phyloP scores from a whole-genome alignment of 441 rosid species.

The Viola pubescens region DNA sequence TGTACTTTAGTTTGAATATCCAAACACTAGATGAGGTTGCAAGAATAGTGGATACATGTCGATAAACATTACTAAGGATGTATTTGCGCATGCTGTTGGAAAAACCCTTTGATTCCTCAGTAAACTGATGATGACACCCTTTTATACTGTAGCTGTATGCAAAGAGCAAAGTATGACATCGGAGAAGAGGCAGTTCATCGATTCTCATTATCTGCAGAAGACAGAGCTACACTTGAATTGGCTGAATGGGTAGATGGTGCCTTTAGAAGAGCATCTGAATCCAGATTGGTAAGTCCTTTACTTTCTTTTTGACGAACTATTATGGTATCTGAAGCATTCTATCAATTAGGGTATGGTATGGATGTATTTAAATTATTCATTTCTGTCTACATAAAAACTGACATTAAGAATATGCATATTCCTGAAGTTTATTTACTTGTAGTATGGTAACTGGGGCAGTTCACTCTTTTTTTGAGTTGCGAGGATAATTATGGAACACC shows the following conservation, averaged over 20 bases:
- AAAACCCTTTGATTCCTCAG: neutral
- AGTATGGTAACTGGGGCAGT: no score
- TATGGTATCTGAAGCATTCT: neutral
- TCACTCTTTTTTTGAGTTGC: no score
- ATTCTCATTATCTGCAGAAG: conserved; percentile 94
- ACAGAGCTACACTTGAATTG: conserved; percentile 94
- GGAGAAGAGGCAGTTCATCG: conserved; percentile 97
- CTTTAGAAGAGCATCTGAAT: conserved; percentile 68
- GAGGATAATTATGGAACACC: no score
- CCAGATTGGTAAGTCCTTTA: conserved; percentile 22
- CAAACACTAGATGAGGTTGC: no score
- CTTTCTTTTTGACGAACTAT: neutral
- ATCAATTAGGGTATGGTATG: no score
- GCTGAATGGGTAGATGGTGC: conserved; percentile 96
- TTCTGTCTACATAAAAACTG: conserved; percentile 3
- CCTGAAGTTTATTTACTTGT: no score
- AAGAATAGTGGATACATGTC: neutral
- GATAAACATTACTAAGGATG: neutral
- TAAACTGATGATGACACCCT: conserved; percentile 10
- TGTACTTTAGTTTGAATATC: no score
- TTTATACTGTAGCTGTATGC: conserved; percentile 81
- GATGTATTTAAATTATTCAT: neutral
- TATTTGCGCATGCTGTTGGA: neutral
- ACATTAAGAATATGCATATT: neutral
- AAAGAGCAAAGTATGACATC: conserved; percentile 88